A percentile compares a stretch with the other conserved stretches of the same genome.
Conservation (phyloP, 768 basidiomycete genomes). For the Guyanaporus albipodus region DNA sequence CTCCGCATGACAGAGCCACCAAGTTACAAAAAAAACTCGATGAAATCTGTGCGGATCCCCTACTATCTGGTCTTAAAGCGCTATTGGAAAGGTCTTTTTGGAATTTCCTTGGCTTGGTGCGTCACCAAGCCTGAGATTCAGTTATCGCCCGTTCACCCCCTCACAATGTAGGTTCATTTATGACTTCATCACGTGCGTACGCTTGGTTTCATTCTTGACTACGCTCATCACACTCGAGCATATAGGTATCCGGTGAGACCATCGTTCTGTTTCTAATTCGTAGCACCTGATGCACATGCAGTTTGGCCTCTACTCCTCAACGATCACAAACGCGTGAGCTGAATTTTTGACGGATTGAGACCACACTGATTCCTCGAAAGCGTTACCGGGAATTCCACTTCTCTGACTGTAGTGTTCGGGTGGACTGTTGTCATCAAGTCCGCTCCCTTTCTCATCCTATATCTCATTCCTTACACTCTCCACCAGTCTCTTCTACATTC, state of each 20-base stretch:
- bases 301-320: constrained; percentile 81
- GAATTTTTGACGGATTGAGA: background rate
- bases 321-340: constrained; percentile 61
- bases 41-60: constrained; percentile 71
- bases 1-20: constrained; percentile 78
- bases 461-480: constrained; percentile 2
- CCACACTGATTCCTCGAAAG: constrained; percentile 32
- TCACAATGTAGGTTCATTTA: constrained; percentile 57
- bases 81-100: constrained; percentile 73
- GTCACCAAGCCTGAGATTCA: constrained; percentile 1
- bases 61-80: constrained; percentile 72
- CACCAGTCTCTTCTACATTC: constrained; percentile 60
- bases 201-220: background rate
- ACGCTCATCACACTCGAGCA: background rate
- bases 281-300: constrained; percentile 23
- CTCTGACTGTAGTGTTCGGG: constrained; percentile 65
- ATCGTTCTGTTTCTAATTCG: background rate
- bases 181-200: constrained; percentile 70
- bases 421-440: constrained; percentile 87
- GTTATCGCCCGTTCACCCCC: no score
- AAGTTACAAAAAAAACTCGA: constrained; percentile 70
- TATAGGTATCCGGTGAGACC: constrained; percentile 59
- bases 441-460: constrained; percentile 15
- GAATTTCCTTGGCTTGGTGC: constrained; percentile 74
- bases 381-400: constrained; percentile 50